A percentile compares a stretch with the other conserved stretches of the same genome.
Evolutionary conservation across 108 stramenopile species (phyloP).

Genomic region (Aurantiochytrium sp.): DNA sequence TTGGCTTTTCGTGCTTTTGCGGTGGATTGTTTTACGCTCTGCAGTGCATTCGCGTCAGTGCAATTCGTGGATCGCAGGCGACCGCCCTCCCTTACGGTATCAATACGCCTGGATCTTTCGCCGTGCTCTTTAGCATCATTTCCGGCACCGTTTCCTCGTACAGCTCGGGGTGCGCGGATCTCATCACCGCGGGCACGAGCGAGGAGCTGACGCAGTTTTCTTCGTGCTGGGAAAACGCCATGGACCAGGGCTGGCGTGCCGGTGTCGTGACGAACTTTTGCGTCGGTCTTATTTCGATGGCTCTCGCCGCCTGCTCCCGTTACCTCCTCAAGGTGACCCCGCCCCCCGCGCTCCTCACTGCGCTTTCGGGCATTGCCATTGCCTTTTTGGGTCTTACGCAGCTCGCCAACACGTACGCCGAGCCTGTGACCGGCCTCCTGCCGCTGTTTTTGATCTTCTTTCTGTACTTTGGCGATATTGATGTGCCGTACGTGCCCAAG

Average conservation of each 20-base stretch:
- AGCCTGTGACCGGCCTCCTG: constrained; percentile 43
- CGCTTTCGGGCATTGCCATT: constrained; percentile 54
- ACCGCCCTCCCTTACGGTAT: constrained; percentile 69
- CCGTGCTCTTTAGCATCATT: constrained; percentile 57
- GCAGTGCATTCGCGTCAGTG: constrained; percentile 43
- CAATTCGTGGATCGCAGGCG: background rate
- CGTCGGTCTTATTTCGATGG: constrained; percentile 48
- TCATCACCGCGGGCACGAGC: background rate
- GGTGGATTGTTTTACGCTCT: constrained; percentile 54
- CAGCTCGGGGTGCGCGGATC: no score
- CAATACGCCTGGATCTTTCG: constrained; percentile 63
- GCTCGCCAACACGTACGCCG: background rate
- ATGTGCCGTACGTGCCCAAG: constrained; percentile 38
- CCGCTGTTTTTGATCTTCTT: constrained; percentile 42
- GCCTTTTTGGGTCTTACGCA: constrained; percentile 49
- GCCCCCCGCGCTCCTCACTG: constrained; percentile 42
- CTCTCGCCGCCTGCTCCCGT: constrained; percentile 38
- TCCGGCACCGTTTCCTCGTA: background rate
- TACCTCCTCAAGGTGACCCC: constrained; percentile 35
- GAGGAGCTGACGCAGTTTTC: background rate
- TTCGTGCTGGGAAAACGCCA: constrained; percentile 16
- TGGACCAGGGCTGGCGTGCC: constrained; percentile 45
- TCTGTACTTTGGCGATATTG: constrained; percentile 44
- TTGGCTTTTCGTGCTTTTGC: constrained; percentile 49
- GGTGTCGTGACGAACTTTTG: constrained; percentile 59